These are phyloP conservation scores for Hypoxylon subgilvum DNA, from an alignment of 495 filamentous ascomycete genomes.

Conservation along the genomic window DNA sequence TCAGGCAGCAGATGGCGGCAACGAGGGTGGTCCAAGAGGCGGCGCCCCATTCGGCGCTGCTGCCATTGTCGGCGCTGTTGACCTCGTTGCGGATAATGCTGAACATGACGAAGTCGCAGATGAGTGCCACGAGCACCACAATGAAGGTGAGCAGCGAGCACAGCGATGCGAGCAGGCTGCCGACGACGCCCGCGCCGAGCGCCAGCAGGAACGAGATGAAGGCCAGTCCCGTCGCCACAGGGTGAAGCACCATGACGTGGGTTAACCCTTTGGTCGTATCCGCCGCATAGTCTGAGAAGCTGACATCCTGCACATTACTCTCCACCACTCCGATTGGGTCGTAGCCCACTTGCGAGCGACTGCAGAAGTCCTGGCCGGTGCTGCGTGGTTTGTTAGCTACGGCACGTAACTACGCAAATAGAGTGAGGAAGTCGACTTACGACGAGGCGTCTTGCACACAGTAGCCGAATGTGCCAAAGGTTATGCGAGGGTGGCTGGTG, in stretches of 20 bases:
- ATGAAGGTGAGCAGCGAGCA: slow-evolving; percentile 60
- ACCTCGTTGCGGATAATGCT: slow-evolving; percentile 58
- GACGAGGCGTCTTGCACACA: slow-evolving; percentile 51
- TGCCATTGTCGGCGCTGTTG: slow-evolving; percentile 47
- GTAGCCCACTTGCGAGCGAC: slow-evolving; percentile 57
- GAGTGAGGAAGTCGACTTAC: slow-evolving; percentile 26
- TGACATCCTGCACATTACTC: slow-evolving; percentile 39
- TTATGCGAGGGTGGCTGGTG: slow-evolving; percentile 43
- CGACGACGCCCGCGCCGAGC: slow-evolving; percentile 60
- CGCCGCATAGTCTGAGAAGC: slow-evolving; percentile 50
- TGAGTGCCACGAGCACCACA: slow-evolving; percentile 59
- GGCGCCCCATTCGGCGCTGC: slow-evolving; percentile 50
- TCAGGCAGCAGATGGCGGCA: slow-evolving; percentile 56
- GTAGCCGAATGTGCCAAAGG: slow-evolving; percentile 65
- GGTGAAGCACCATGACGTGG: slow-evolving; percentile 65
- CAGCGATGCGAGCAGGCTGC: slow-evolving; percentile 56
- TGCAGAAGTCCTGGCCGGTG: slow-evolving; percentile 52
- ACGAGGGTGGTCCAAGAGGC: slow-evolving; percentile 61
- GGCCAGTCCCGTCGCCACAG: slow-evolving; percentile 60
- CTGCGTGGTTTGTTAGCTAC: slow-evolving; percentile 32
- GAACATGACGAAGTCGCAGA: slow-evolving; percentile 63
- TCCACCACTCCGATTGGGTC: slow-evolving; percentile 53
- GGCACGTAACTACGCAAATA: background rate
- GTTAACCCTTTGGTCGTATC: slow-evolving; percentile 58
- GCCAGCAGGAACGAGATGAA: slow-evolving; percentile 65